These are phyloP conservation scores for Eustoma russellianum DNA, from an alignment of 257 asterid species.

Conservation along the genomic window DNA sequence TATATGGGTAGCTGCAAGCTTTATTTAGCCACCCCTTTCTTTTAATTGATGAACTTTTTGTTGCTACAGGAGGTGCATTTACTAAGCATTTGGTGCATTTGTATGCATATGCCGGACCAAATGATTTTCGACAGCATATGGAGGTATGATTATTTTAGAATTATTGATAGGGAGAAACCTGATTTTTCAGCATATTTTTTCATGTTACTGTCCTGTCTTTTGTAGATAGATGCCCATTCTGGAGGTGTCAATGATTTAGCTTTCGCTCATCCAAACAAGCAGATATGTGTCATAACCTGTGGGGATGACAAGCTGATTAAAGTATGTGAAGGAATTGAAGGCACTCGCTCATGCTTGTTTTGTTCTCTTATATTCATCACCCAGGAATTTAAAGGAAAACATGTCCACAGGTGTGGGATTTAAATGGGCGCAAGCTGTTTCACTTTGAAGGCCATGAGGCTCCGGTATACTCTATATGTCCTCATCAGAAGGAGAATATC, in stretches of 20 bases:
- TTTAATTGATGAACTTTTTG: slow-evolving; percentile 9
- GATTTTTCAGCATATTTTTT: slow-evolving; percentile 7
- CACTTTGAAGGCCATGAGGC: slow-evolving; percentile 98
- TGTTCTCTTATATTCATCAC: neutral
- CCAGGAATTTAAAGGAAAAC: slow-evolving; percentile 23
- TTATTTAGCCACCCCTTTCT: slow-evolving; percentile 10
- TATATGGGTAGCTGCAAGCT: neutral
- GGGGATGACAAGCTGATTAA: slow-evolving; percentile 94
- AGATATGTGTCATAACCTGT: slow-evolving; percentile 80
- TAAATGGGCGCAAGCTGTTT: slow-evolving; percentile 72
- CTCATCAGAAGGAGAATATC: slow-evolving; percentile 92
- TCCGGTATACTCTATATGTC: slow-evolving; percentile 92
- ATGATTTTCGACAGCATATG: slow-evolving; percentile 77
- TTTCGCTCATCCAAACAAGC: slow-evolving; percentile 94
- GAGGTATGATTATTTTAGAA: slow-evolving; percentile 43
- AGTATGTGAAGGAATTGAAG: slow-evolving; percentile 28
- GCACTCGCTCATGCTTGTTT: slow-evolving; percentile 7
- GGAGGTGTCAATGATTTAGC: slow-evolving; percentile 94
- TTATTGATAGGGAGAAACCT: slow-evolving; percentile 3
- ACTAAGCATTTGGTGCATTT: slow-evolving; percentile 86
- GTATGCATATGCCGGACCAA: slow-evolving; percentile 75
- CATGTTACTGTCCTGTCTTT: slow-evolving; percentile 13
- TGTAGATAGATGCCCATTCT: slow-evolving; percentile 88
- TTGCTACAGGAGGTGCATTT: slow-evolving; percentile 84
- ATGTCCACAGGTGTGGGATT: slow-evolving; percentile 91